phyloP scores from a whole-genome alignment of 257 asterid species.

The Penstemon davidsonii region DNA sequence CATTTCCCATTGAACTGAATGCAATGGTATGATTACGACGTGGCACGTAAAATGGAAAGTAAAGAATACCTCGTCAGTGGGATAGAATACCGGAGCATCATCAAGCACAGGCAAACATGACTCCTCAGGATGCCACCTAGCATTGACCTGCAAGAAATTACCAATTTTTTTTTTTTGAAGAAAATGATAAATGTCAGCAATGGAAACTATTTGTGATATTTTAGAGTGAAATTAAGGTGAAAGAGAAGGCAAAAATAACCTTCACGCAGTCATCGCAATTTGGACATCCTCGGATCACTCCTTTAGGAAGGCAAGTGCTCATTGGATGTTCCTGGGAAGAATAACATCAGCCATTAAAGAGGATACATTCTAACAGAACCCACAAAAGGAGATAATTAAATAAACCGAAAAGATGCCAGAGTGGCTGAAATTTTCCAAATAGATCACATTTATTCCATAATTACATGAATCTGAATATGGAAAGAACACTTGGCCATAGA shows the following conservation, averaged over 20 bases:
- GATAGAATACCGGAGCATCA: constrained; percentile 75
- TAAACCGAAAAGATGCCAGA: constrained; percentile 14
- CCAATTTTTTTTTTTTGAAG: constrained; percentile 17
- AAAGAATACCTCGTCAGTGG: constrained; percentile 69
- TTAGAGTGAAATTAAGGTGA: constrained; percentile 8
- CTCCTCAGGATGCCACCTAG: constrained; percentile 63
- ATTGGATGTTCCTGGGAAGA: constrained; percentile 43
- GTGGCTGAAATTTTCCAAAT: constrained; percentile 12
- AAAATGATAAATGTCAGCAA: not conserved
- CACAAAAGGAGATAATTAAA: constrained; percentile 1
- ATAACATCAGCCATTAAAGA: constrained; percentile 28
- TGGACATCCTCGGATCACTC: constrained; percentile 74
- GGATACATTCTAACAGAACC: constrained; percentile 21
- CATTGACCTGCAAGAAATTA: constrained; percentile 53
- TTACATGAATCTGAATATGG: not conserved
- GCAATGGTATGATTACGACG: constrained; percentile 13
- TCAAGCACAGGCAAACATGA: constrained; percentile 56
- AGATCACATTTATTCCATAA: constrained; percentile 19
- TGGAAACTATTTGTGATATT: constrained; percentile 7
- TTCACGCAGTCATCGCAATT: constrained; percentile 53
- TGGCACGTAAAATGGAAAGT: constrained; percentile 11
- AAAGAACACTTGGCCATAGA: not conserved
- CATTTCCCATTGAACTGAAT: constrained; percentile 23
- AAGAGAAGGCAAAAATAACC: constrained; percentile 37
- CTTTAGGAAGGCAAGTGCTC: constrained; percentile 60